Conservation (phyloP, 768 basidiomycete species). For the Serendipita sp. region DNA sequence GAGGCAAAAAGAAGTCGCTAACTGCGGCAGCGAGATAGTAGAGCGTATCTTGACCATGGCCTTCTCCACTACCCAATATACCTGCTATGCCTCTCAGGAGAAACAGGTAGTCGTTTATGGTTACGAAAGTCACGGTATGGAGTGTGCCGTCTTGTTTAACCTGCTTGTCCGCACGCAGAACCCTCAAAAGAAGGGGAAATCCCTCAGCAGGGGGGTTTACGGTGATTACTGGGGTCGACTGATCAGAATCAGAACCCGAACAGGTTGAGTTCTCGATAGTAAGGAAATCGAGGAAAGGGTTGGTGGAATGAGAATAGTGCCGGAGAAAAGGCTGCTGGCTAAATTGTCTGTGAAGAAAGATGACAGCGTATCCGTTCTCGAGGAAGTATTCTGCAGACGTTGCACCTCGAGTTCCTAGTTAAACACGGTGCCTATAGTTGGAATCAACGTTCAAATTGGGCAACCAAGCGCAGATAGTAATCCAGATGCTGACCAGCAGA, state of each 20-base stretch:
- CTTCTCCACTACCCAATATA: not conserved
- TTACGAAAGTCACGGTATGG: constrained; percentile 79
- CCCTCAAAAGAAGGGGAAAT: constrained; percentile 36
- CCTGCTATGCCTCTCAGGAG: constrained; percentile 61
- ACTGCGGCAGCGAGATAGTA: constrained; percentile 98
- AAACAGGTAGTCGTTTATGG: constrained; percentile 94
- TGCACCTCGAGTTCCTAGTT: constrained; percentile 83
- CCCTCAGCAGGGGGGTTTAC: constrained; percentile 11
- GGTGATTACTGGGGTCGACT: constrained; percentile 6
- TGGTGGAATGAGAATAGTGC: constrained; percentile 96
- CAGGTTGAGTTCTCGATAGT: constrained; percentile 32
- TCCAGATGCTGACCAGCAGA: constrained; percentile 57
- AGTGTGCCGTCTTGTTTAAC: constrained; percentile 61
- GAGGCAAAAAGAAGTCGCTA: constrained; percentile 92
- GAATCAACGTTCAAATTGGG: not conserved
- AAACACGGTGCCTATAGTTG: not conserved
- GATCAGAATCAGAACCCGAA: not conserved
- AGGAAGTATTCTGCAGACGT: constrained; percentile 98
- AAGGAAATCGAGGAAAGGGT: constrained; percentile 93
- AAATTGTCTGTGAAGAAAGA: constrained; percentile 97
- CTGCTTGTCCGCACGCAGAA: constrained; percentile 65
- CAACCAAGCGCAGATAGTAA: not conserved
- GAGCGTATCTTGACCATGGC: constrained; percentile 49
- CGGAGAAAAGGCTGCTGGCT: constrained; percentile 94
- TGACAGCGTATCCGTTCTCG: constrained; percentile 85